Conservation (phyloP, 2,329 filamentous ascomycete genomes). For the Alternaria burnsii region DNA sequence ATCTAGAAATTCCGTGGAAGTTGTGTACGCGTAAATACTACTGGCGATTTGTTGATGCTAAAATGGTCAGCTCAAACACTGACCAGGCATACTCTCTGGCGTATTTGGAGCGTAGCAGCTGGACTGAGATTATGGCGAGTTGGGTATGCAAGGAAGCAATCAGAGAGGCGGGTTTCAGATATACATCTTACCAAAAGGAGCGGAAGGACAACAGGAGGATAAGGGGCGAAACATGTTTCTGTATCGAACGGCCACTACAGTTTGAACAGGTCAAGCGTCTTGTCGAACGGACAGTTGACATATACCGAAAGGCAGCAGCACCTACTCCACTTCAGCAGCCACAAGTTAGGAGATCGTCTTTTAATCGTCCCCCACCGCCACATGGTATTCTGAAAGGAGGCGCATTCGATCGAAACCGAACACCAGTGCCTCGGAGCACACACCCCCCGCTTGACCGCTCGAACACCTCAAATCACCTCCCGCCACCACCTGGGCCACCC, state of each 20-base stretch:
- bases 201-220: constrained; percentile 40
- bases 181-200: constrained; percentile 47
- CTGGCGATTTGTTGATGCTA: constrained; percentile 49
- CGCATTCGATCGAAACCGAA: constrained; percentile 35
- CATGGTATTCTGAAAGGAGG: constrained; percentile 13
- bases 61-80: constrained; percentile 41
- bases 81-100: constrained; percentile 37
- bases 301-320: constrained; percentile 42
- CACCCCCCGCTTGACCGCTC: constrained; percentile 34
- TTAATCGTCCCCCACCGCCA: constrained; percentile 27
- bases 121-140: constrained; percentile 49
- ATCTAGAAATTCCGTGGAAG: constrained; percentile 50
- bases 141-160: constrained; percentile 52
- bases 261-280: constrained; percentile 48
- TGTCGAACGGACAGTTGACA: constrained; percentile 51
- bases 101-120: constrained; percentile 40
- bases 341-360: constrained; percentile 30
- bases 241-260: constrained; percentile 44
- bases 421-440: constrained; percentile 27
- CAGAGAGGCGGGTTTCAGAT: constrained; percentile 42
- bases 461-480: constrained; percentile 24
- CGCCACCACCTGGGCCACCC: constrained; percentile 27
- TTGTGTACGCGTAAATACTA: constrained; percentile 43
- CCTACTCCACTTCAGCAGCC: constrained; percentile 20
- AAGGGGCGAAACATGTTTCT: constrained; percentile 47